These are phyloP conservation scores for Galerina sulciceps DNA, from an alignment of 768 basidiomycete genomes.

Conservation along the genomic window DNA sequence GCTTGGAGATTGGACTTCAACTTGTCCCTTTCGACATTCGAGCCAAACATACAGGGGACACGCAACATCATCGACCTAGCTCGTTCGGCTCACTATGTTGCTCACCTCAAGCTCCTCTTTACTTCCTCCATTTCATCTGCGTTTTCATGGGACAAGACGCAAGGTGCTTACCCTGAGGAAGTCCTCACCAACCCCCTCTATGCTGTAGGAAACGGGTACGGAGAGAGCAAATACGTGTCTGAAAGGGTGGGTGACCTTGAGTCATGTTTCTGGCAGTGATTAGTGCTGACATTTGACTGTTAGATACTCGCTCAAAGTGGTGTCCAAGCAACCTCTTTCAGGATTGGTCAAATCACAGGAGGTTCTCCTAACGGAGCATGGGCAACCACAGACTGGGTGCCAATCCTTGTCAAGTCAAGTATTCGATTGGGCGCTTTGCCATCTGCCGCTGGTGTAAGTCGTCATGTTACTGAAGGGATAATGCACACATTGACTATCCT, in stretches of 20 bases:
- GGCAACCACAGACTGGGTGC: conserved; percentile 43
- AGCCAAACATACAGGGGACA: conserved; percentile 42
- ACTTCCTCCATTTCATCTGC: conserved; percentile 35
- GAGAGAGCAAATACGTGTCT: conserved; percentile 37
- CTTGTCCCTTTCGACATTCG: conserved; percentile 44
- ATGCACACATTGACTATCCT: not conserved
- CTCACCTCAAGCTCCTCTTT: conserved; percentile 41
- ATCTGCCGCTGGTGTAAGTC: conserved; percentile 28
- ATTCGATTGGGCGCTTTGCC: conserved; percentile 31
- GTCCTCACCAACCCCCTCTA: conserved; percentile 26
- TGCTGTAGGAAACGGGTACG: conserved; percentile 33
- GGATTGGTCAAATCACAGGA: conserved; percentile 44
- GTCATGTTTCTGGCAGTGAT: not conserved
- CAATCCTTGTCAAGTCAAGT: conserved; percentile 42
- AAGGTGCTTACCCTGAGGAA: conserved; percentile 38
- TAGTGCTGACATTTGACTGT: not conserved
- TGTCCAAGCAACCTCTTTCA: conserved; percentile 30
- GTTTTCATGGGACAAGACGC: conserved; percentile 29
- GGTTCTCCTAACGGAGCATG: conserved; percentile 38
- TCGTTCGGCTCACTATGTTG: conserved; percentile 26
- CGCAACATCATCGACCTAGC: conserved; percentile 45
- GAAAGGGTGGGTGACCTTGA: conserved; percentile 31
- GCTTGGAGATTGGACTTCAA: conserved; percentile 58
- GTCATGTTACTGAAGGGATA: not conserved
- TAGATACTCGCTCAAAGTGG: conserved; percentile 36